Evolutionary conservation across 1,284 basidiomycete genomes (phyloP).

Genomic region (Moniliophthora roreri): DNA sequence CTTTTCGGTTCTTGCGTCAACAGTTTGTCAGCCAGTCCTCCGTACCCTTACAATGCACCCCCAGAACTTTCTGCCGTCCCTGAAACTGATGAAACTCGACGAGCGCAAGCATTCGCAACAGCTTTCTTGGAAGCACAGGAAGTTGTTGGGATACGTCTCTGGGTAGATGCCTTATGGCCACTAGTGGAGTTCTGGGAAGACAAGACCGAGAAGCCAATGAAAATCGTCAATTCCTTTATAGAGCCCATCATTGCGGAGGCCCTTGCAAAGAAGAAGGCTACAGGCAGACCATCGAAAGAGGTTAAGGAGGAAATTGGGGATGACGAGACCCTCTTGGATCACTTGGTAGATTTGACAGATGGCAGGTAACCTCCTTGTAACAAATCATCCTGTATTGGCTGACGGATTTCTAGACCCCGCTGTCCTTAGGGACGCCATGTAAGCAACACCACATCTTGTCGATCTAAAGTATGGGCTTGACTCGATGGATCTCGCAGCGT

Average conservation of each 20-base stretch:
- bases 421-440: constrained; percentile 24
- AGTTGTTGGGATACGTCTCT: constrained; percentile 26
- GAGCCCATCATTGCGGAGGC: constrained; percentile 37
- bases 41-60: constrained; percentile 31
- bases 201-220: constrained; percentile 33
- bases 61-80: constrained; percentile 18
- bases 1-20: constrained; percentile 41
- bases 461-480: constrained; percentile 5
- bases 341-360: constrained; percentile 29
- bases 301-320: constrained; percentile 19
- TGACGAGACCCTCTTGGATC: constrained; percentile 28
- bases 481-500: constrained; percentile 23
- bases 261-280: constrained; percentile 21
- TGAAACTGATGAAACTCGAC: constrained; percentile 8
- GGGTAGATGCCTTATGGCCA: constrained; percentile 38
- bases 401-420: constrained; percentile 32
- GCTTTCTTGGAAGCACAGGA: constrained; percentile 28
- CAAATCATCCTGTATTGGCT: constrained; percentile 20
- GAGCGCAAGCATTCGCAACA: constrained; percentile 30
- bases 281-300: constrained; percentile 7
- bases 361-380: constrained; percentile 18
- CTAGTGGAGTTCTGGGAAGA: constrained; percentile 36
- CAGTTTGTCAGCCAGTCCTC: constrained; percentile 33
- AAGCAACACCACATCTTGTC: not conserved
- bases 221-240: constrained; percentile 36